Base-by-base conservation (phyloP, 1,284 basidiomycete genomes). In the Puccinia polysora region DNA sequence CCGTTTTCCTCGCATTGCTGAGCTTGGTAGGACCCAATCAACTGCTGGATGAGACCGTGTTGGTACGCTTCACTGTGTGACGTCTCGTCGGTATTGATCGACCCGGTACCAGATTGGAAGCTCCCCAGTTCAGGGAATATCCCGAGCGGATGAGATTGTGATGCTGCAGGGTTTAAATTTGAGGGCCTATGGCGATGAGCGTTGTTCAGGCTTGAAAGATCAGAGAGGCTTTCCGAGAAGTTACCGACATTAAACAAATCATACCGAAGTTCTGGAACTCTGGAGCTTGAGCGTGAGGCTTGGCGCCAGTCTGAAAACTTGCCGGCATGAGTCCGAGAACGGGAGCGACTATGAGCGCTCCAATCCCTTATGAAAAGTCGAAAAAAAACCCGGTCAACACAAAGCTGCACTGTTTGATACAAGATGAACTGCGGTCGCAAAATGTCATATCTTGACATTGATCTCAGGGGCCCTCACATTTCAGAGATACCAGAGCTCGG, bases 301-400 rank as follows among this genome's bases (percentile, higher is more conserved):
- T 59, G 56, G 6, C 56, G 28, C 56, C 55, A 70, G 40, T 70
- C 67, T 56, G 38, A 25, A 12, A 50, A 32, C 15, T 40, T 60
- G 20, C n/a, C 45, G 23, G 43, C 60, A 23, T 36, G 60, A 40
- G 60, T 36, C 5, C 67, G 67, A 32, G 67, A 70, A 34, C 67
- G 55, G 25, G 67, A 70, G 28, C 67, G 67, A 62, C 67, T 70
- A n/a, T 62, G 56, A 20, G 67, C 47, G 25, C 60, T 62, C 69
- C 69, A 71, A 52, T 71, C 69, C 69, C 69, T 71, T 30, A 45
- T 23, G 12, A 23, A 23, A 4, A 67, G 25, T 36, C 49, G 50
- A 49, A 20, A 52, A 25, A 62, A 40, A 23, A 52, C 7, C 7
- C 8, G 20, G 23, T 52, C 7, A 52, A 52, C 7, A 12, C 8